Base-by-base conservation (phyloP, 345 rosid genomes). In the Aquilaria yunnanensis region DNA sequence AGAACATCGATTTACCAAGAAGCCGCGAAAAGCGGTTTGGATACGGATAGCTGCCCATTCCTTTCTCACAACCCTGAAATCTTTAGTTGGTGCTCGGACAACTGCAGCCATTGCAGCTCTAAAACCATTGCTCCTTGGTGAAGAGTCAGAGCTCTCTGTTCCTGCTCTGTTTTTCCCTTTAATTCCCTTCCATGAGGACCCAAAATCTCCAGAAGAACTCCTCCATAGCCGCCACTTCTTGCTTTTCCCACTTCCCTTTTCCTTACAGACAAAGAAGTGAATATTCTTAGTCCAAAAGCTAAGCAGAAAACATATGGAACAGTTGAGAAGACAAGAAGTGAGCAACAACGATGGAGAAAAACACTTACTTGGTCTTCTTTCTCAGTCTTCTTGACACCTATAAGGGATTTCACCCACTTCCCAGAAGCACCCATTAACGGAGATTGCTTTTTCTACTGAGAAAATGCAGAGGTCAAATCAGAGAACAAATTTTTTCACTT, bases 1-100 rank as follows among this genome's bases (percentile, higher is more conserved):
- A 37, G 43, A 32, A 33, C 5, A 6, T 57, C 23, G 29, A 23
- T 51, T 78, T 72, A 93, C 97, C 92, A 93, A 71, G 82, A 93
- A 90, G 37, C 88, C 95, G 2, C 97, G 90, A 64, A 93, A 93
- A 70, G 99, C 87, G 2, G 99, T 87, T 65, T 93, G 99, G 62
- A 93, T 82, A 43, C 97, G 74, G 29, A 93, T 93, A 12, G 96
- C 81, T 41, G 95, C 99, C 97, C 97, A 93, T 74, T 90, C 95
- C 56, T 85, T 71, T 80, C 84, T 74, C n/a, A 93, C 78, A 49
- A 76, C 87, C 70, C 78, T 82, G 79, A 93, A 93, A 76, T 85
- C 92, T 66, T 83, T 93, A 34, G 90, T 94, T 70, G 85, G 94
- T 60, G 97, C 97, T 66, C 96, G 80, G 56, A 82, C 80, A 13